Evolutionary conservation across 106 monocot species (phyloP).

Genomic region (Cymbidium sinense): DNA sequence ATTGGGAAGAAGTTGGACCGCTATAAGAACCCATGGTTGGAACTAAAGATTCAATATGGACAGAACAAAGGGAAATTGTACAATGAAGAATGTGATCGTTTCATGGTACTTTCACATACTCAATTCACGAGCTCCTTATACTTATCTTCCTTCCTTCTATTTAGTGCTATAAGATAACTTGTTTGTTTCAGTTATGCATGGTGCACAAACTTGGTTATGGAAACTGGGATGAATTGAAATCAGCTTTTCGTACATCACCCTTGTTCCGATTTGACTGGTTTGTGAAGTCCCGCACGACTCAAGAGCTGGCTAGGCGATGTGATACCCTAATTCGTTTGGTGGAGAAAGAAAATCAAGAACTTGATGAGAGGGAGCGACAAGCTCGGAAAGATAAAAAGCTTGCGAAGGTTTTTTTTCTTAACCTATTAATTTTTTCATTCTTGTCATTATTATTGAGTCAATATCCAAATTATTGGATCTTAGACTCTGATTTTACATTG

Average conservation of each 20-base stretch:
- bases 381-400: slow-evolving; percentile 69
- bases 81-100: slow-evolving; percentile 83
- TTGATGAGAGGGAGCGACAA: slow-evolving; percentile 67
- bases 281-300: slow-evolving; percentile 77
- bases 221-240: slow-evolving; percentile 78
- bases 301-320: slow-evolving; percentile 74
- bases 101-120: slow-evolving; percentile 42
- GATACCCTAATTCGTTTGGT: slow-evolving; percentile 72
- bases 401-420: slow-evolving; percentile 36
- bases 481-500: not conserved
- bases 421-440: not conserved
- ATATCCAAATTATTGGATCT: not conserved
- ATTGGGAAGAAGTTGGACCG: slow-evolving; percentile 75
- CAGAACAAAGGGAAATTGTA: slow-evolving; percentile 84
- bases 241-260: slow-evolving; percentile 65
- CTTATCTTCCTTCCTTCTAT: not conserved
- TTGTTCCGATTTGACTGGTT: slow-evolving; percentile 87
- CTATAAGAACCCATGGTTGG: slow-evolving; percentile 81
- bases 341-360: slow-evolving; percentile 85
- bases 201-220: slow-evolving; percentile 82
- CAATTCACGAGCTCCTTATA: not conserved
- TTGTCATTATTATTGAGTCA: not conserved
- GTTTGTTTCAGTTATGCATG: slow-evolving; percentile 57
- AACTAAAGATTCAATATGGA: slow-evolving; percentile 81
- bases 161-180: not conserved